phyloP scores from a whole-genome alignment of 495 filamentous ascomycete genomes.

The Neurospora discreta region DNA sequence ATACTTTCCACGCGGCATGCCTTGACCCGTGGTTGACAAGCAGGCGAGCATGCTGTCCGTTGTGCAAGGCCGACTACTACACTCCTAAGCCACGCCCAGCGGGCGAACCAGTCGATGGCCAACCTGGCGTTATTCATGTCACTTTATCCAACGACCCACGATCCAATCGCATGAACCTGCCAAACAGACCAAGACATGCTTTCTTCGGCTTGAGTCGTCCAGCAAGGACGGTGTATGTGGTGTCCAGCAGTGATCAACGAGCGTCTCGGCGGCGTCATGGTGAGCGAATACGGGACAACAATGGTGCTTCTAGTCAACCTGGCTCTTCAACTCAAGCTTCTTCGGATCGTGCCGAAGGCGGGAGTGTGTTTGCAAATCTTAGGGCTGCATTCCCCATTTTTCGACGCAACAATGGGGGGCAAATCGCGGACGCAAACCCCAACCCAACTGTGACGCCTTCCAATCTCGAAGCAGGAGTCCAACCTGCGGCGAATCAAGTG shows the following conservation, averaged over 20 bases:
- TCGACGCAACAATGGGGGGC: slow-evolving; percentile 1
- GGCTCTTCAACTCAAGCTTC: background rate
- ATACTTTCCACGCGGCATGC: slow-evolving; percentile 91
- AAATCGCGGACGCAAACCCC: slow-evolving; percentile 5
- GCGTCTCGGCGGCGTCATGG: background rate
- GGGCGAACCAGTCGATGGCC: slow-evolving; percentile 22
- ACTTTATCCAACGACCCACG: slow-evolving; percentile 13
- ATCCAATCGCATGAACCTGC: slow-evolving; percentile 32
- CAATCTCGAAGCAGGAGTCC: slow-evolving; percentile 24
- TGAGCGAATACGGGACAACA: background rate
- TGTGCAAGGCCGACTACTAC: slow-evolving; percentile 97
- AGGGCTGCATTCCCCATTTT: slow-evolving; percentile 8
- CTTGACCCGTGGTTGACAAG: slow-evolving; percentile 94
- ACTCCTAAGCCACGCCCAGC: slow-evolving; percentile 64
- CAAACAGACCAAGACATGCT: slow-evolving; percentile 13
- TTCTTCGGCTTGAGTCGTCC: slow-evolving; percentile 18
- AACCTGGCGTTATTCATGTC: slow-evolving; percentile 13
- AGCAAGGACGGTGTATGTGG: slow-evolving; percentile 2
- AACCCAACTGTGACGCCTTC: slow-evolving; percentile 19
- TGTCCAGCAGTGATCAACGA: background rate
- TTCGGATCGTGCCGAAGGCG: background rate
- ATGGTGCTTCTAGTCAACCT: background rate
- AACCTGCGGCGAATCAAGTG: background rate
- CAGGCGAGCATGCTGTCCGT: slow-evolving; percentile 85
- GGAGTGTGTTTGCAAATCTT: slow-evolving; percentile 8